Evolutionary conservation across 306 rosid species (phyloP), one percentile per base, ranked within the genome.

Genomic region (Leucaena leucocephala): DNA sequence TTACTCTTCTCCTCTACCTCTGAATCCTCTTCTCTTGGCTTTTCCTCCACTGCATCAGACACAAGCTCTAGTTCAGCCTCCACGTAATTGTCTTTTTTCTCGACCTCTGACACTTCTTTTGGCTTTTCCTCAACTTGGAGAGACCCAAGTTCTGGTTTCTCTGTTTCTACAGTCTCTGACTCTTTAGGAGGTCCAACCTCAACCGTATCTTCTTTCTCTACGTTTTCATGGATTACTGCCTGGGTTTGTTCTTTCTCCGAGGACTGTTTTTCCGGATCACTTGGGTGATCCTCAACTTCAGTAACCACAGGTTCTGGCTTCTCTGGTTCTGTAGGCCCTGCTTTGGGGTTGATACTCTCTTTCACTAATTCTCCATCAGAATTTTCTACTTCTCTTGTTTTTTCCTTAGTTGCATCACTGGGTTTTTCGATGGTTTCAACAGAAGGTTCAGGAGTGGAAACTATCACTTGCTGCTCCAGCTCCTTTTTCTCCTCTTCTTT

Each of bases 201-300:
- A 67, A 67, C 17, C 2, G 5, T 6, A 19, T 70, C 82, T 49
- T 55, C 71, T 71, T 82, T 76, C 36, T 80, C 81, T 39, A 54
- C 13, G 65, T 6, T 66, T 70, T 67, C 84, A 79, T 58, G 36
- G 50, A 63, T 19, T 50, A 36, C 68, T 62, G 72, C 66, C 76
- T 82, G 19, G 4, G 70, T 54, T 21, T 85, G 80, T 64, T 35
- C 72, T 70, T 58, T 67, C 78, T 52, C 76, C 40, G 67, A 58
- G 43, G 82, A 64, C 58, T 82, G 67, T 49, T 71, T 72, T 50
- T 72, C 85, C 33, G 45, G 43, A 64, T 84, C 82, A 71, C 39
- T 79, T 42, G 74, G 84, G 46, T 48, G 82, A 55, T 85, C 88
- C 46, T 81, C 85, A 71, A 45, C 86, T 81, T 74, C 43, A 62